Evolutionary conservation across 768 basidiomycete genomes (phyloP).

Genomic region (Cystobasidium ongulense): DNA sequence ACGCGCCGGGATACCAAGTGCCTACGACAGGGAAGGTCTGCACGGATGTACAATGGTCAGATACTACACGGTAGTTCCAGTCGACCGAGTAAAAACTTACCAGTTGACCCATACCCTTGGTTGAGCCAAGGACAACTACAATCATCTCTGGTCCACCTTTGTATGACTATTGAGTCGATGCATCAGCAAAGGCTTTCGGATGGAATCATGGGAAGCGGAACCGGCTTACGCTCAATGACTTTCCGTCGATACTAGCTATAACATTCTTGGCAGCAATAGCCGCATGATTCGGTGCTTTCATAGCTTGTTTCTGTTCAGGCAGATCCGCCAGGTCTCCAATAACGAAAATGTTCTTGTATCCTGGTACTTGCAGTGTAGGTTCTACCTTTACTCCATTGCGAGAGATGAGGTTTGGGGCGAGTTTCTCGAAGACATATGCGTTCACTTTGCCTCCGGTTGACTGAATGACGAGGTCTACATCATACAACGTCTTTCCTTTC

Average conservation of each 20-base stretch:
- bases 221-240: neutral
- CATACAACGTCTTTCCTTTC: slow-evolving; percentile 36
- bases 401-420: slow-evolving; percentile 47
- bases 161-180: neutral
- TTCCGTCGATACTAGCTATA: slow-evolving; percentile 35
- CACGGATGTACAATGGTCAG: too few relatives aligned
- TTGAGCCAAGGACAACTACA: neutral
- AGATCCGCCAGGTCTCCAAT: slow-evolving; percentile 60
- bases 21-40: slow-evolving; percentile 14
- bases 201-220: neutral
- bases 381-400: slow-evolving; percentile 49
- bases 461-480: slow-evolving; percentile 39
- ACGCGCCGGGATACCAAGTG: neutral
- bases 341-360: slow-evolving; percentile 56
- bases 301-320: slow-evolving; percentile 57
- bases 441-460: slow-evolving; percentile 46
- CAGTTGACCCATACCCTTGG: neutral
- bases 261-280: slow-evolving; percentile 53
- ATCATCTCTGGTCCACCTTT: slow-evolving; percentile 7
- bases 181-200: neutral
- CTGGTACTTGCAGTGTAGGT: slow-evolving; percentile 55
- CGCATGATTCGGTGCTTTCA: slow-evolving; percentile 51
- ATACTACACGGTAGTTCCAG: too few relatives aligned
- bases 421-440: slow-evolving; percentile 53
- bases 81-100: slow-evolving; percentile 12